Percentiles rank a stretch among this genome's conserved stretches.
phyloP scores from a whole-genome alignment of 106 monocot species.

The Ottelia alismoides region DNA sequence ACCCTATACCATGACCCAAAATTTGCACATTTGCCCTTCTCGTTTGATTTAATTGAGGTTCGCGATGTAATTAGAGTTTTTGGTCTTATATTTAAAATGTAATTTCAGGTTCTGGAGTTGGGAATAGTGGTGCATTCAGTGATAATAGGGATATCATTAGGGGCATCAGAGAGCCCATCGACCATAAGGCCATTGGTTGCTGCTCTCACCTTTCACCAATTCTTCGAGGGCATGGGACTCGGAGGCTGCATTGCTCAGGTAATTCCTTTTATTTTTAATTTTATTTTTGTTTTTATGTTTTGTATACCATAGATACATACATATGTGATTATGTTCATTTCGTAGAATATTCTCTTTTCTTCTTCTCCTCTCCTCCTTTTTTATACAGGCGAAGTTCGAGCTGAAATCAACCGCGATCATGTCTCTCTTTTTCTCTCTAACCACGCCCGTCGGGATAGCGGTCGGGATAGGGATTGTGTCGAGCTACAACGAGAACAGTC shows the following conservation, averaged over 20 bases:
- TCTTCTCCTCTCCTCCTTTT: no score
- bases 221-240: constrained; percentile 65
- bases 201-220: constrained; percentile 49
- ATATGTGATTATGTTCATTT: no score
- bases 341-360: no score
- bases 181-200: constrained; percentile 40
- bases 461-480: constrained; percentile 8
- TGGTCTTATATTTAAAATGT: no score
- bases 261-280: background rate
- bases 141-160: constrained; percentile 55
- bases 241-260: constrained; percentile 74
- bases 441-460: constrained; percentile 8
- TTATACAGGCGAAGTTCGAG: constrained; percentile 6
- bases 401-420: background rate
- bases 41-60: no score
- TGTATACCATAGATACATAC: background rate
- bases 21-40: no score
- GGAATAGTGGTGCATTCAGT: constrained; percentile 66
- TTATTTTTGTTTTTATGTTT: background rate
- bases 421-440: constrained; percentile 9
- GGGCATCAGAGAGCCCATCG: constrained; percentile 37
- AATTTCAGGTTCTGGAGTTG: constrained; percentile 45
- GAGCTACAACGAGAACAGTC: constrained; percentile 8
- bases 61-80: no score
- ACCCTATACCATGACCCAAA: no score